Percentiles rank a stretch among this genome's conserved stretches.
Evolutionary conservation across 2,329 filamentous ascomycete genomes (phyloP).

Genomic region (Talaromyces pinophilus): DNA sequence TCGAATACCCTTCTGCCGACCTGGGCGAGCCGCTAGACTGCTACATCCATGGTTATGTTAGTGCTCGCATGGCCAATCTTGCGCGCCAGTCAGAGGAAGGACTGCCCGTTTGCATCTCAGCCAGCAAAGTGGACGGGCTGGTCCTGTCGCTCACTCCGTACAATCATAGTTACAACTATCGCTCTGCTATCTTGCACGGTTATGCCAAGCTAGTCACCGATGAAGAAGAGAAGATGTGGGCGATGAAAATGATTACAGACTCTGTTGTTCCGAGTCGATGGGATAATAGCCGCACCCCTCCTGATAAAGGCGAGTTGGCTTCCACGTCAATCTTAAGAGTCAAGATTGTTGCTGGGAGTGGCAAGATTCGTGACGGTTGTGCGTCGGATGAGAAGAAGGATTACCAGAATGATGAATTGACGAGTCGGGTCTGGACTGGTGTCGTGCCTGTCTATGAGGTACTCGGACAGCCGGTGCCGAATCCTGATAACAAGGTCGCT

Average conservation of each 20-base stretch:
- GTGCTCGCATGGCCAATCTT: slow-evolving; percentile 72
- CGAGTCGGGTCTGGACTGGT: slow-evolving; percentile 58
- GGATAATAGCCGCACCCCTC: slow-evolving; percentile 67
- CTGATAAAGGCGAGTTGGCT: slow-evolving; percentile 71
- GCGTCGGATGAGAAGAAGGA: slow-evolving; percentile 64
- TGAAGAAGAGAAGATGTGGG: slow-evolving; percentile 70
- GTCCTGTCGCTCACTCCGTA: slow-evolving; percentile 78
- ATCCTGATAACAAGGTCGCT: slow-evolving; percentile 59
- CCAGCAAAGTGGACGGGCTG: slow-evolving; percentile 75
- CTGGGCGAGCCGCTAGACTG: slow-evolving; percentile 68
- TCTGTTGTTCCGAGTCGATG: slow-evolving; percentile 69
- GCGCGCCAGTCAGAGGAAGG: slow-evolving; percentile 53
- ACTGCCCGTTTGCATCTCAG: slow-evolving; percentile 70
- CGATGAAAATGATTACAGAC: slow-evolving; percentile 77
- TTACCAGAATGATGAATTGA: slow-evolving; percentile 49
- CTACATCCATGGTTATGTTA: slow-evolving; percentile 85
- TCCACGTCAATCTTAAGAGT: slow-evolving; percentile 73
- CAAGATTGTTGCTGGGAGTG: slow-evolving; percentile 68
- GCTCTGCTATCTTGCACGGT: slow-evolving; percentile 76
- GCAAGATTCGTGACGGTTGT: slow-evolving; percentile 69
- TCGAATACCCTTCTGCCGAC: slow-evolving; percentile 61
- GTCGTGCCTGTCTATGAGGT: slow-evolving; percentile 65
- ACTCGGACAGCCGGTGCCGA: slow-evolving; percentile 64
- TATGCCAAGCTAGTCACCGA: slow-evolving; percentile 68
- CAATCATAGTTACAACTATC: slow-evolving; percentile 84